phyloP scores from a whole-genome alignment of 371 early-diverging fungal species.

The Mucor lusitanicus region DNA sequence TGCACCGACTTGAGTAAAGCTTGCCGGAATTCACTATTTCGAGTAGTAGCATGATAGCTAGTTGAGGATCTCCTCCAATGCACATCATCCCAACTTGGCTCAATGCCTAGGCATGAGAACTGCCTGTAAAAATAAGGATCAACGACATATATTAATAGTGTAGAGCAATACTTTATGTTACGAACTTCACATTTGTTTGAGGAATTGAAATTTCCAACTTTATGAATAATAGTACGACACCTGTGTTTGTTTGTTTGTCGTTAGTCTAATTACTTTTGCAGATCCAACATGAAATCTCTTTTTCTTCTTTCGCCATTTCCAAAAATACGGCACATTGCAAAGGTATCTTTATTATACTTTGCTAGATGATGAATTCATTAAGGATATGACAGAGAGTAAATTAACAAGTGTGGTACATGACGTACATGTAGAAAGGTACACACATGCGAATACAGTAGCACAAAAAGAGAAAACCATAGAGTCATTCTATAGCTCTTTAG shows the following conservation, averaged over 20 bases:
- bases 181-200: no score
- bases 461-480: neutral
- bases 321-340: neutral
- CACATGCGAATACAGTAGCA: neutral
- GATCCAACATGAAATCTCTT: neutral
- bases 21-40: neutral
- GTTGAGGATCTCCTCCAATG: neutral
- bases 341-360: no score
- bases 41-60: neutral
- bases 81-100: no score
- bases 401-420: neutral
- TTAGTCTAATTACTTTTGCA: neutral
- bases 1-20: neutral
- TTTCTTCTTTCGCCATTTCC: neutral
- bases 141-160: no score
- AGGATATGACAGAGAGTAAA: neutral
- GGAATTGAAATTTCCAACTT: no score
- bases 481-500: neutral
- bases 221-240: no score
- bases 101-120: no score
- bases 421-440: neutral
- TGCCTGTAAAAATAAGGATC: no score
- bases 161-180: no score
- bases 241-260: neutral
- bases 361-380: neutral